Conservation (phyloP, 495 filamentous ascomycete genomes). For the Pyrenopolyporus hunteri region DNA sequence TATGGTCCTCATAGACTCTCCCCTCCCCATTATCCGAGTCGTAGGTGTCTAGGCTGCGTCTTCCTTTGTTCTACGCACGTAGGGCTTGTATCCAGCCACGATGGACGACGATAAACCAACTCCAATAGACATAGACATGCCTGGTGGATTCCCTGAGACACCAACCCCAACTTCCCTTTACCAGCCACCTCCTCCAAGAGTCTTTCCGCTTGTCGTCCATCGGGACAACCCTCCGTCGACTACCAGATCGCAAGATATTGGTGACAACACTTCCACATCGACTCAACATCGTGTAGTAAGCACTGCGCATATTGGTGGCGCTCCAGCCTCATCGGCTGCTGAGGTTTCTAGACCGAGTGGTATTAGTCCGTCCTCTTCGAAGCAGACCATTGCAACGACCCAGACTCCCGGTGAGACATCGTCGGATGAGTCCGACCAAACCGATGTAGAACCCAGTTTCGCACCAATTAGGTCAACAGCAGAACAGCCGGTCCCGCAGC, state of each 20-base stretch:
- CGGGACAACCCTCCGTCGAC: conserved; percentile 3
- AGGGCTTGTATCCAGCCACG: neutral
- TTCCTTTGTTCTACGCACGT: neutral
- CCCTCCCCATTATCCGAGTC: conserved; percentile 1
- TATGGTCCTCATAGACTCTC: conserved; percentile 7
- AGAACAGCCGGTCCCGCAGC: conserved; percentile 7
- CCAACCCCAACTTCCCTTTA: conserved; percentile 11
- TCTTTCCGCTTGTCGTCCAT: conserved; percentile 14
- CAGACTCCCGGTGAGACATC: conserved; percentile 19
- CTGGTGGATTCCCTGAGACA: conserved; percentile 35
- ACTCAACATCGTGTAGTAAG: neutral
- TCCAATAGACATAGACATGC: conserved; percentile 26
- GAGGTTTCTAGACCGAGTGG: conserved; percentile 7
- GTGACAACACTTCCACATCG: neutral
- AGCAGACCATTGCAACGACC: neutral
- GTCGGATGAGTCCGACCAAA: conserved; percentile 32
- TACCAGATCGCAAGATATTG: neutral
- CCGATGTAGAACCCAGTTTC: conserved; percentile 33
- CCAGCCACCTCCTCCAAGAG: conserved; percentile 9
- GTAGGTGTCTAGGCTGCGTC: neutral
- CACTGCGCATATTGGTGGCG: conserved; percentile 6
- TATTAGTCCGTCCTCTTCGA: conserved; percentile 27
- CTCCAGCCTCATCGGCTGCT: neutral
- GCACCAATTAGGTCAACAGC: conserved; percentile 27
- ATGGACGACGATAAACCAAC: conserved; percentile 28